Evolutionary conservation across 371 early-diverging fungal genomes (phyloP).

Genomic region (Rhizopus stolonifer): DNA sequence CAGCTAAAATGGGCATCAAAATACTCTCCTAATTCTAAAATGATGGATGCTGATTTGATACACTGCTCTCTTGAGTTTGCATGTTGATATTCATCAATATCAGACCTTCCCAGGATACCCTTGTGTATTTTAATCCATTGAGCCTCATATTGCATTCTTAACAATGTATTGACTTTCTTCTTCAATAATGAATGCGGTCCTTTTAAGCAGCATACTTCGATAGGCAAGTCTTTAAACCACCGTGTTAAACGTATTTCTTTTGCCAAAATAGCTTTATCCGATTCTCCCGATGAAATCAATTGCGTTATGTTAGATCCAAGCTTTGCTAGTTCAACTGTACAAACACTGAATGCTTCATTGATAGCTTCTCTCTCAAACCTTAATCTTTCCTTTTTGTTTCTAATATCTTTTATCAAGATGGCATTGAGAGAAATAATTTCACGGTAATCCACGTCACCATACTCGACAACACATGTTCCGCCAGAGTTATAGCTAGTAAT

Average conservation of each 20-base stretch:
- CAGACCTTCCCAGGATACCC: constrained; percentile 7
- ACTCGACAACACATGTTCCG: constrained; percentile 31
- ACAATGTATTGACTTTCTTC: constrained; percentile 24
- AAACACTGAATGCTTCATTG: background rate
- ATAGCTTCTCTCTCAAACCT: background rate
- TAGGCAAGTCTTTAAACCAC: constrained; percentile 22
- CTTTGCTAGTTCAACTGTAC: background rate
- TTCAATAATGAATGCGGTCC: constrained; percentile 12
- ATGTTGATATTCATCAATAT: background rate
- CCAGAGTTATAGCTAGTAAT: constrained; percentile 30
- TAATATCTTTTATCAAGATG: background rate
- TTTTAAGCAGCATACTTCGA: constrained; percentile 12
- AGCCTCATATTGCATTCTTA: constrained; percentile 33
- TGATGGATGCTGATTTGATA: constrained; percentile 21
- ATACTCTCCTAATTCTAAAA: constrained; percentile 27
- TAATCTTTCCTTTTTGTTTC: background rate
- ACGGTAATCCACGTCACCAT: constrained; percentile 40
- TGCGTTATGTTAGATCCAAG: background rate
- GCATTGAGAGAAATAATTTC: constrained; percentile 27
- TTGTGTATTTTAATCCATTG: constrained; percentile 37
- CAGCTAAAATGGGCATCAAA: constrained; percentile 29
- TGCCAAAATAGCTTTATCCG: constrained; percentile 16
- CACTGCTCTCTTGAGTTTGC: constrained; percentile 9
- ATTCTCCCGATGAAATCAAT: background rate
- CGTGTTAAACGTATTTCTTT: constrained; percentile 14